These are phyloP conservation scores for Apiotrichum siamense DNA, from an alignment of 1,284 basidiomycete genomes.

Conservation along the genomic window DNA sequence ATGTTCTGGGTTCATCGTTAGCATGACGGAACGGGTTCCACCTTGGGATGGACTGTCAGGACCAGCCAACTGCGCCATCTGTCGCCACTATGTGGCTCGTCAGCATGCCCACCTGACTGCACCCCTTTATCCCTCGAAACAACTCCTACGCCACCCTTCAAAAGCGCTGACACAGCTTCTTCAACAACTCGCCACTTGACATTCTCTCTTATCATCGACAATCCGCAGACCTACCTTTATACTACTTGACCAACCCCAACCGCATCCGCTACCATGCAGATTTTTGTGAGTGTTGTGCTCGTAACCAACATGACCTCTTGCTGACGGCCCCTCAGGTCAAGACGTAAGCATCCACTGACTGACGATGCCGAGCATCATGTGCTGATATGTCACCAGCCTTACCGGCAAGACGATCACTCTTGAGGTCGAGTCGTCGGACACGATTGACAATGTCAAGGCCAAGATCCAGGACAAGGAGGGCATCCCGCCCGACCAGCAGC, in stretches of 20 bases:
- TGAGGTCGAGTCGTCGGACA: conserved; percentile 83
- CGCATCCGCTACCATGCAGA: conserved; percentile 20
- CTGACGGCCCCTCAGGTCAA: conserved; percentile 1
- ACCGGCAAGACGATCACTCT: conserved; percentile 62
- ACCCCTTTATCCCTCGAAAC: too few species aligned
- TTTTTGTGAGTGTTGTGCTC: conserved; percentile 15
- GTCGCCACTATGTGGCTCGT: too few species aligned
- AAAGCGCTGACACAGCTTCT: too few species aligned
- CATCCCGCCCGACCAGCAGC: conserved; percentile 79
- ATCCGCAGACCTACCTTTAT: not conserved
- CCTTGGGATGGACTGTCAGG: too few species aligned
- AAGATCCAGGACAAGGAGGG: conserved; percentile 96
- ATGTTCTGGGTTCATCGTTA: too few species aligned
- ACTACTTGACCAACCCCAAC: not conserved
- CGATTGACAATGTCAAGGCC: conserved; percentile 95
- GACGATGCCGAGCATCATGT: not conserved
- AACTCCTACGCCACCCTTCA: too few species aligned
- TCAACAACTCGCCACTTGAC: not conserved
- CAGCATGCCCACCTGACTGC: too few species aligned
- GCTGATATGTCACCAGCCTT: not conserved
- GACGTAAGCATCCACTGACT: not conserved
- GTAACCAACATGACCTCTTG: not conserved
- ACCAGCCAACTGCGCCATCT: too few species aligned
- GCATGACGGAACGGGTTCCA: too few species aligned
- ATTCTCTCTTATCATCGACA: not conserved